Evolutionary conservation across 2,329 filamentous ascomycete genomes (phyloP).

Genomic region (Fusarium devonianum): DNA sequence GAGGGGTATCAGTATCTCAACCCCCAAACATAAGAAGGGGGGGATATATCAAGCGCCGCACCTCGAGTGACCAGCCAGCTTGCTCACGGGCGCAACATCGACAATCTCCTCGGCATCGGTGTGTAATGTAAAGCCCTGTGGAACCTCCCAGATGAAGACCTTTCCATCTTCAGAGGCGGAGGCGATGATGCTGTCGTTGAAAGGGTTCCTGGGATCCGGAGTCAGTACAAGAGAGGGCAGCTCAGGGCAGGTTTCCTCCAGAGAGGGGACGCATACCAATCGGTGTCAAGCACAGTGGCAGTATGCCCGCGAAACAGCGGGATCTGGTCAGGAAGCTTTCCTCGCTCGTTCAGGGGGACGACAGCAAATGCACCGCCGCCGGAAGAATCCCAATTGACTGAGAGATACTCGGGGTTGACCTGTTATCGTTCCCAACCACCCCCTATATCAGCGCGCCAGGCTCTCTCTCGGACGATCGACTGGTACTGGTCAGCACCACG

Average conservation of each 20-base stretch:
- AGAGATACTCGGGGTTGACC: conserved; percentile 94
- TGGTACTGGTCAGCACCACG: conserved; percentile 24
- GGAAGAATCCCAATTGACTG: conserved; percentile 98
- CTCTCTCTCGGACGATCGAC: conserved; percentile 20
- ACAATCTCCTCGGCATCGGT: conserved; percentile 84
- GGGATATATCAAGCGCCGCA: conserved; percentile 52
- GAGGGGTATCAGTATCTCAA: conserved; percentile 25
- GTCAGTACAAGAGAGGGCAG: conserved; percentile 21
- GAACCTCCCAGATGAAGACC: conserved; percentile 96
- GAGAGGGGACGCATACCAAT: conserved; percentile 72
- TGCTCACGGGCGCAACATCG: conserved; percentile 82
- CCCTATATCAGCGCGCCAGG: conserved; percentile 37
- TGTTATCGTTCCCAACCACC: conserved; percentile 49
- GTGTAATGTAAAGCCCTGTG: conserved; percentile 83
- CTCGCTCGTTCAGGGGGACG: conserved; percentile 87
- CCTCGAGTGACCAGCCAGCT: conserved; percentile 87
- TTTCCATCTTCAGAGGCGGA: conserved; percentile 97
- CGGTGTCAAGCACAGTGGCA: conserved; percentile 92
- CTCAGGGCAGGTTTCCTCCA: conserved; percentile 15
- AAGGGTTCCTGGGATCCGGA: conserved; percentile 76
- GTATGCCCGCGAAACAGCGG: conserved; percentile 97
- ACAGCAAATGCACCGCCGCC: conserved; percentile 97
- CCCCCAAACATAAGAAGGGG: background rate
- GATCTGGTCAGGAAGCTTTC: conserved; percentile 89
- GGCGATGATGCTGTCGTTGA: conserved; percentile 91